Evolutionary conservation across 1,284 basidiomycete species (phyloP), one percentile per base, ranked within the genome.

Genomic region (Tilletia walkeri): DNA sequence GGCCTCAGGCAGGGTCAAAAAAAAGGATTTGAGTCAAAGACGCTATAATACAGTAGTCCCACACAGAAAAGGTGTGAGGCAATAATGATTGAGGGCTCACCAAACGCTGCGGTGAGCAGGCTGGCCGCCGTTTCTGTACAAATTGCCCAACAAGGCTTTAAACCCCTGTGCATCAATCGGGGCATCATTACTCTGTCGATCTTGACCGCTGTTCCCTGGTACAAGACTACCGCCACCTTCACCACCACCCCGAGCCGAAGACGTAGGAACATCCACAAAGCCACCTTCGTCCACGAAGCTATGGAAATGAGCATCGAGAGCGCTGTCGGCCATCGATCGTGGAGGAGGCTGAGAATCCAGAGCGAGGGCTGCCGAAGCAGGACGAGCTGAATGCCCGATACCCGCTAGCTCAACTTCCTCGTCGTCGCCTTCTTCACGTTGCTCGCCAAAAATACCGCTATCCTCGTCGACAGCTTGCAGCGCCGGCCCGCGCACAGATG

Each of bases 391-490:
- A 20, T 34, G 16, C 16, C 56, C 56, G n/a, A 34, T 4, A 4
- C 7, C 56, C 30, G 34, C 12, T 4, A 39, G 9, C n/a, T 41
- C 59, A 16, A 10, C 36, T 39, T 9, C 34, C 3, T 38, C 59
- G 36, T 16, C 16, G 18, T 36, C n/a, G 30, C 18, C 34, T 7
- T 20, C 59, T 14, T 34, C 59, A 18, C 16, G 34, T 41, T 63
- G 59, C n/a, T 63, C 59, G 59, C 59, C 59, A 20, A 63, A 63
- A 12, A 63, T 10, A 18, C 39, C 59, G 36, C 59, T 38, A 34
- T 63, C 59, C 59, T 63, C 59, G 14, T 63, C 59, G 30, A 63
- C 59, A 16, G 36, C 34, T 20, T 63, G 59, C 14, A 63, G 59
- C 34, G 59, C 59, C 18, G 16, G 34, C 5, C 12, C 59, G 3